These are phyloP conservation scores for Bertia moriformis DNA, from an alignment of 2,329 filamentous ascomycete species.

Conservation along the genomic window DNA sequence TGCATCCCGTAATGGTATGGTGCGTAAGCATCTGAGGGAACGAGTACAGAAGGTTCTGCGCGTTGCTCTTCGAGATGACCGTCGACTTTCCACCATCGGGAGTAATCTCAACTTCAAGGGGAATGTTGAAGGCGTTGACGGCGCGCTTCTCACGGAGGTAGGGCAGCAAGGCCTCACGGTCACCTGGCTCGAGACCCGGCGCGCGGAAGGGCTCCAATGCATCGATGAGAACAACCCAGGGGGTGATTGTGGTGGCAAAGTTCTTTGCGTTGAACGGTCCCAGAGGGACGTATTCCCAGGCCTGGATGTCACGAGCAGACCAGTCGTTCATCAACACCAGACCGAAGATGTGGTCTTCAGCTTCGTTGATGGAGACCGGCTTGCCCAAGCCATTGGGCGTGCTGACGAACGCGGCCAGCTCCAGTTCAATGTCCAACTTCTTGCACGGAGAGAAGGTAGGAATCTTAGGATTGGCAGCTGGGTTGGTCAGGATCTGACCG, in stretches of 20 bases:
- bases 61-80: neutral
- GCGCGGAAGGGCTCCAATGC: conserved; percentile 56
- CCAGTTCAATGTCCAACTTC: conserved; percentile 66
- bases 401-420: conserved; percentile 63
- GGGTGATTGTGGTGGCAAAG: conserved; percentile 63
- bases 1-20: conserved; percentile 8
- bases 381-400: conserved; percentile 48
- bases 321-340: conserved; percentile 77
- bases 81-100: conserved; percentile 12
- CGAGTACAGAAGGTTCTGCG: conserved; percentile 2
- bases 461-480: conserved; percentile 41
- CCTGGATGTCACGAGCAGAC: conserved; percentile 70
- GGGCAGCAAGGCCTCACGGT: conserved; percentile 36
- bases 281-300: conserved; percentile 71
- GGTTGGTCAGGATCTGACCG: conserved; percentile 59
- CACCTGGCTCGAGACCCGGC: conserved; percentile 31
- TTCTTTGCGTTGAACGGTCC: conserved; percentile 78
- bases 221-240: conserved; percentile 67
- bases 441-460: conserved; percentile 50
- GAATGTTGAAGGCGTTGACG: conserved; percentile 17
- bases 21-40: conserved; percentile 3
- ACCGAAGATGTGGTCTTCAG: conserved; percentile 62
- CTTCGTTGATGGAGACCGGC: conserved; percentile 45
- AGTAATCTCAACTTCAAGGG: conserved; percentile 21
- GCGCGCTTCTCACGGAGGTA: conserved; percentile 23